Percentiles rank a stretch among this genome's conserved stretches.
phyloP scores from a whole-genome alignment of 1,284 basidiomycete species.

The Porodaedalea pini region DNA sequence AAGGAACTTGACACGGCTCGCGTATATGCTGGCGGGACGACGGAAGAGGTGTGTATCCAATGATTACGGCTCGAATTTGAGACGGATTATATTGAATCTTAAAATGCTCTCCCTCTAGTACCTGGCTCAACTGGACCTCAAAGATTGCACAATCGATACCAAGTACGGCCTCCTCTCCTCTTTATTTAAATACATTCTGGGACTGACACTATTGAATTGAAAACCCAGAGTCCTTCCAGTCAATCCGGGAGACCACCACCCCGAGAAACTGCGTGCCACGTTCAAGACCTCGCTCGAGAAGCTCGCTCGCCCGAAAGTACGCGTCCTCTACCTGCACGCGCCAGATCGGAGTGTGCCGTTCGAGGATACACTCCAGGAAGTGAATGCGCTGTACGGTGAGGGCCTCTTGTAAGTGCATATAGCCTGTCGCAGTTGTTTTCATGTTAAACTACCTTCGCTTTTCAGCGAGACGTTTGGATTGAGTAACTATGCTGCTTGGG shows the following conservation, averaged over 20 bases:
- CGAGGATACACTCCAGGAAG: constrained; percentile 38
- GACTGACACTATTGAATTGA: neutral
- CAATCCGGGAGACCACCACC: constrained; percentile 38
- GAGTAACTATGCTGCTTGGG: constrained; percentile 45
- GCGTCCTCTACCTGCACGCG: constrained; percentile 46
- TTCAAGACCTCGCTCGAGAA: constrained; percentile 39
- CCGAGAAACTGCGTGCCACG: constrained; percentile 34
- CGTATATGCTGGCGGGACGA: constrained; percentile 48
- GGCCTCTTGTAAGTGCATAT: constrained; percentile 39
- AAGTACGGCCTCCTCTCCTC: constrained; percentile 32
- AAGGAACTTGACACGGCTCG: constrained; percentile 49
- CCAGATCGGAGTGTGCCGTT: constrained; percentile 36
- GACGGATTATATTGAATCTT: neutral
- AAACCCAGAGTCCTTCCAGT: constrained; percentile 45
- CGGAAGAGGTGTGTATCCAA: constrained; percentile 39
- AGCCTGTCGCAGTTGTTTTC: neutral
- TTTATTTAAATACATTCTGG: neutral
- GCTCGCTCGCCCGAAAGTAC: constrained; percentile 37
- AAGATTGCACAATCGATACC: constrained; percentile 44
- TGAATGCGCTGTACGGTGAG: constrained; percentile 42
- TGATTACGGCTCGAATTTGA: neutral
- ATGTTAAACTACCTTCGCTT: neutral
- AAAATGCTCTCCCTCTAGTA: constrained; percentile 28
- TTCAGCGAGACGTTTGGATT: constrained; percentile 45
- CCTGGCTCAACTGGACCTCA: constrained; percentile 43